A percentile compares a stretch with the other conserved stretches of the same genome.
Conservation (phyloP, 2,329 filamentous ascomycete genomes). For the Rhytidhysteron rufulum region DNA sequence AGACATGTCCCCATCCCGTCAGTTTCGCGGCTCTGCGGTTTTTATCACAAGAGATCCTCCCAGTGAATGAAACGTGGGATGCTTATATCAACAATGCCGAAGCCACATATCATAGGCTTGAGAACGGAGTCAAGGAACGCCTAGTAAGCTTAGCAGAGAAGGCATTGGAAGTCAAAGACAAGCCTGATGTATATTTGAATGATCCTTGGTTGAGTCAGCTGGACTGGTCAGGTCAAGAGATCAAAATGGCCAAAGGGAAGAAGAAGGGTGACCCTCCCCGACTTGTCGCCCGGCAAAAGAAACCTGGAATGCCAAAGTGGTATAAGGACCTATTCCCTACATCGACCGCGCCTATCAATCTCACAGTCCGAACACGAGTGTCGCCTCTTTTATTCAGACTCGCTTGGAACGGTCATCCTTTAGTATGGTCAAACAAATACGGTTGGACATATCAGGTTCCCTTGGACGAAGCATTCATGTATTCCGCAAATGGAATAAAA, state of each 20-base stretch:
- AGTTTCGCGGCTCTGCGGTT: slow-evolving; percentile 93
- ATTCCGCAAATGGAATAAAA: slow-evolving; percentile 67
- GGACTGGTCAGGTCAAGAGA: slow-evolving; percentile 91
- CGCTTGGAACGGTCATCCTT: slow-evolving; percentile 82
- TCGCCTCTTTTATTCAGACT: slow-evolving; percentile 80
- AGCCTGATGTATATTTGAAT: slow-evolving; percentile 64
- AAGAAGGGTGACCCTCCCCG: slow-evolving; percentile 75
- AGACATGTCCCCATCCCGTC: slow-evolving; percentile 91
- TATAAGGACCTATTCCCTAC: slow-evolving; percentile 86
- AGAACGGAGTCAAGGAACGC: slow-evolving; percentile 72
- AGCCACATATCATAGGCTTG: slow-evolving; percentile 73
- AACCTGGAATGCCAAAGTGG: slow-evolving; percentile 91
- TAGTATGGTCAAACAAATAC: slow-evolving; percentile 89
- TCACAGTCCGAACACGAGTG: slow-evolving; percentile 84
- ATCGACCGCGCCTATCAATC: slow-evolving; percentile 62
- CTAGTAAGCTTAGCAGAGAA: slow-evolving; percentile 70
- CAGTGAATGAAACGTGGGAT: slow-evolving; percentile 84
- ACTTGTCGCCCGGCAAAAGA: slow-evolving; percentile 80
- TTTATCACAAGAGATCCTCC: slow-evolving; percentile 88
- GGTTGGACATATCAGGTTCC: slow-evolving; percentile 90
- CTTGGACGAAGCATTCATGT: slow-evolving; percentile 57
- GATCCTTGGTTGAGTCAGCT: slow-evolving; percentile 93
- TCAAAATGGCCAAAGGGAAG: slow-evolving; percentile 88
- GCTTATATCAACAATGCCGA: slow-evolving; percentile 81
- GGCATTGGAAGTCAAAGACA: slow-evolving; percentile 69